phyloP scores from a whole-genome alignment of 2,329 filamentous ascomycete genomes.

The Trichoderma pleuroti region DNA sequence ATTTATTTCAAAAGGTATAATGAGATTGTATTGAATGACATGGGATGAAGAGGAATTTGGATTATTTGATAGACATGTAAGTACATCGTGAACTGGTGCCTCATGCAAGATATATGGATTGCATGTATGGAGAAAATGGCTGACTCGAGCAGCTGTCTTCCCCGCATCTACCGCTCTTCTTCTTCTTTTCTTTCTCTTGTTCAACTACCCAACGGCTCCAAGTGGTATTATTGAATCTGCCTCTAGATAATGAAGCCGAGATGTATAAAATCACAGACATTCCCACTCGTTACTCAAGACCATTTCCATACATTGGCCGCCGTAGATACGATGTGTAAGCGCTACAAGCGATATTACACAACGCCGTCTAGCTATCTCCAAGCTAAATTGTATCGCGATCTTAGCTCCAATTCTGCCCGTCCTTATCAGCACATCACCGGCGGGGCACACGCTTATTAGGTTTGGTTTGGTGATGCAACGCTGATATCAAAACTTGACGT shows the following conservation, averaged over 20 bases:
- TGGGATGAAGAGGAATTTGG: neutral
- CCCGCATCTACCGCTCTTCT: neutral
- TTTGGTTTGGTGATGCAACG: neutral
- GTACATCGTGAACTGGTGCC: neutral
- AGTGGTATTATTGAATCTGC: neutral
- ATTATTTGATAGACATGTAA: neutral
- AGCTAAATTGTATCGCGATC: neutral
- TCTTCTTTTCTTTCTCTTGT: neutral
- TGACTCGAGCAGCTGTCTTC: neutral
- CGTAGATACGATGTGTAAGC: neutral
- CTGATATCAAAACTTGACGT: neutral
- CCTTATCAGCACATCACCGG: conserved; percentile 6
- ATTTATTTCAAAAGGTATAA: neutral
- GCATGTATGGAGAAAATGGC: neutral
- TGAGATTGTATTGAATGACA: neutral
- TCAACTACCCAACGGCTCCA: neutral
- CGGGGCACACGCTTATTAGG: neutral
- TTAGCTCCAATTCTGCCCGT: neutral
- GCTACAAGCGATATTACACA: neutral
- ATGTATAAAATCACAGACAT: neutral
- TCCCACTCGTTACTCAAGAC: neutral
- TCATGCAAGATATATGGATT: neutral
- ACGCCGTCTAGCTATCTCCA: neutral
- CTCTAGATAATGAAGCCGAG: neutral
- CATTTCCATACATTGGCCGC: neutral